Conservation (phyloP, 495 filamentous ascomycete species). For the Cercophora sp. region DNA sequence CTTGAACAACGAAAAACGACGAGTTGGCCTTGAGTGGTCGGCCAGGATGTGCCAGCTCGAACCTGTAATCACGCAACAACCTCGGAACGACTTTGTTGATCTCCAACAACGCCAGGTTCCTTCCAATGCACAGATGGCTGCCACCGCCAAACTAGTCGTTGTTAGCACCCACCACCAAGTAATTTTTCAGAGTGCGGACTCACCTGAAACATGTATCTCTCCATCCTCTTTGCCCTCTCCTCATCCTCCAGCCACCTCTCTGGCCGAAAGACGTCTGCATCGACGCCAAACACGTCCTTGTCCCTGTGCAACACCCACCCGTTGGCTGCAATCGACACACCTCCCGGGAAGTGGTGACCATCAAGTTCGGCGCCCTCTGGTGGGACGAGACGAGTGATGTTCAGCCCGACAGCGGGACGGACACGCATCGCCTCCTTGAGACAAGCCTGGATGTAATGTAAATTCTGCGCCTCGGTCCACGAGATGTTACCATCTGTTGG, state of each 20-base stretch:
- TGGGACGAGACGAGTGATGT: constrained; percentile 50
- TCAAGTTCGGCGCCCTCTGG: constrained; percentile 52
- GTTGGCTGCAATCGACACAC: constrained; percentile 49
- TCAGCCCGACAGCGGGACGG: constrained; percentile 57
- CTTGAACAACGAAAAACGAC: constrained; percentile 54
- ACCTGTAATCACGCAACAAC: constrained; percentile 47
- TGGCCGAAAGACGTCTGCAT: constrained; percentile 58
- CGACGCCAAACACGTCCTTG: constrained; percentile 55
- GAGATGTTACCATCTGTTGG: constrained; percentile 40
- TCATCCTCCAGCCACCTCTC: constrained; percentile 61
- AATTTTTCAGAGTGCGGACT: constrained; percentile 1
- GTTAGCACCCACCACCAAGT: not conserved
- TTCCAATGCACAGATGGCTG: constrained; percentile 51
- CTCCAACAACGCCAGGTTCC: constrained; percentile 53
- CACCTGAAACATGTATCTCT: constrained; percentile 50
- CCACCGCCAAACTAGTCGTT: constrained; percentile 46
- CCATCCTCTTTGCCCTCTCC: constrained; percentile 43
- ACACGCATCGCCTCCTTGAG: constrained; percentile 65
- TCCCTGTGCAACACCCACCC: constrained; percentile 53
- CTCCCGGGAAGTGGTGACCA: constrained; percentile 49
- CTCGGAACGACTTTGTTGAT: constrained; percentile 54
- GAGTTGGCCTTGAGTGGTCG: constrained; percentile 44
- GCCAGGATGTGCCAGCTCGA: constrained; percentile 45
- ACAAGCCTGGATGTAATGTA: constrained; percentile 60
- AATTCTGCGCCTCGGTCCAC: constrained; percentile 42